Percentiles rank a stretch among this genome's conserved stretches.
phyloP scores from a whole-genome alignment of 768 basidiomycete genomes.

The Tephrocybe sp. region DNA sequence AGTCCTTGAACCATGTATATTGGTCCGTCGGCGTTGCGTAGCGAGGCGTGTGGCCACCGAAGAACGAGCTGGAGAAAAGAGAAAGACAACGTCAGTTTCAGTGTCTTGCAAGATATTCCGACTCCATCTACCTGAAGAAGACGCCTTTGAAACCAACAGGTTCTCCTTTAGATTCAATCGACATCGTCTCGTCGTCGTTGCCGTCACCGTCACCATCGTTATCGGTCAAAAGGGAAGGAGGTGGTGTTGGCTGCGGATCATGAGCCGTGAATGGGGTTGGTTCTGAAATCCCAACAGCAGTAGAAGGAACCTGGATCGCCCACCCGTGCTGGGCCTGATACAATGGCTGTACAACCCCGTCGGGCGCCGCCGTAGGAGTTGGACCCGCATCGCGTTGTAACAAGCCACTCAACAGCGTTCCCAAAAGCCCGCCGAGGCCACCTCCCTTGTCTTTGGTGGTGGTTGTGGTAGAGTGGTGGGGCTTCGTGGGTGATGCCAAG shows the following conservation, averaged over 20 bases:
- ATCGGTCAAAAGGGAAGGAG: neutral
- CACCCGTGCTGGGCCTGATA: constrained; percentile 12
- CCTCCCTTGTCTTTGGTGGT: neutral
- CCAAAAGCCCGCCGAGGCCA: constrained; percentile 13
- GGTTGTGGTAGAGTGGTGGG: neutral
- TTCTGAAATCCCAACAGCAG: neutral
- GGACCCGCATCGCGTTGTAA: neutral
- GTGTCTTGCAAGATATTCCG: neutral
- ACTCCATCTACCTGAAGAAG: constrained; percentile 69
- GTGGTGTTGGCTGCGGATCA: constrained; percentile 1
- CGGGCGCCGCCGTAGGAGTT: neutral
- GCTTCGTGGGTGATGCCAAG: constrained; percentile 19
- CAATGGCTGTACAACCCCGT: neutral
- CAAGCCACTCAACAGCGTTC: constrained; percentile 10
- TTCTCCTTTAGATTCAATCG: constrained; percentile 11
- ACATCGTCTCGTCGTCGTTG: neutral
- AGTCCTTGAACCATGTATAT: constrained; percentile 75
- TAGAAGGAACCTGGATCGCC: neutral
- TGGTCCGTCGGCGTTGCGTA: constrained; percentile 78
- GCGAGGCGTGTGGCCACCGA: constrained; percentile 67
- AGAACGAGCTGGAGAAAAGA: constrained; percentile 56
- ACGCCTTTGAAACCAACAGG: constrained; percentile 50
- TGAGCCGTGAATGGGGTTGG: neutral
- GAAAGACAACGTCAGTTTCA: neutral
- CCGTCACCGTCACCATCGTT: neutral